Base-by-base conservation (phyloP, 495 filamentous ascomycete species). In the Lepraria neglecta region DNA sequence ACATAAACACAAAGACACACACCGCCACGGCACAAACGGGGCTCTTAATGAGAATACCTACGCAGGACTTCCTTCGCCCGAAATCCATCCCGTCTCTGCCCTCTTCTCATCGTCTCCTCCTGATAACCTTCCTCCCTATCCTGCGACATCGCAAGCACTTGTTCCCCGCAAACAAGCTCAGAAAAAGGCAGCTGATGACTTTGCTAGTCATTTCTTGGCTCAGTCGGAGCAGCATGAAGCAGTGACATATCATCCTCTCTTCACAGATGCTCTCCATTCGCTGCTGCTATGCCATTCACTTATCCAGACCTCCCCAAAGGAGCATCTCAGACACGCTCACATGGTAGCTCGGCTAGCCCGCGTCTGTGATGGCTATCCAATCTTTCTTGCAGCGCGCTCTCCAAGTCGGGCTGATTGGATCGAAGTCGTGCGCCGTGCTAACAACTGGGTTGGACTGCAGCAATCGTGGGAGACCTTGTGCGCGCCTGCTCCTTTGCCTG, bases 401-500 rank as follows among this genome's bases (percentile, higher is more conserved):
- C 87, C 87, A 2, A 83, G 84, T 6, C 82, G 88, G 33, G 82
- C 86, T 7, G 88, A 92, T 71, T 92, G 88, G 88, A 81, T 87
- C 48, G 88, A 92, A 71, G 78, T 90, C 3, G 70, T 92, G 3
- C 83, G 85, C 9, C 77, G 79, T 47, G 75, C 78, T 1, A 76
- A 78, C 33, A 88, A 89, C 63, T 88, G 83, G 82, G 78, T 89
- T 52, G 77, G 80, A 12, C 74, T 91, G 5, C 65, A 71, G 11
- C 75, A 76, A 4, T 77, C 76, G 24, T 91, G 88, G 88, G 87
- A 91, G 55, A 73, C 75, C 0, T 80, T 91, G 31, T 91, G 87
- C 65, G 78, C 83, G 2, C 87, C 87, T 0, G 83, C 84, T 1
- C 84, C 86, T 6, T 69, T 89, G 0, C 82, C 81, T 6, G 75